Conservation (phyloP, 2,329 filamentous ascomycete genomes). For the Blastomyces silverae region DNA sequence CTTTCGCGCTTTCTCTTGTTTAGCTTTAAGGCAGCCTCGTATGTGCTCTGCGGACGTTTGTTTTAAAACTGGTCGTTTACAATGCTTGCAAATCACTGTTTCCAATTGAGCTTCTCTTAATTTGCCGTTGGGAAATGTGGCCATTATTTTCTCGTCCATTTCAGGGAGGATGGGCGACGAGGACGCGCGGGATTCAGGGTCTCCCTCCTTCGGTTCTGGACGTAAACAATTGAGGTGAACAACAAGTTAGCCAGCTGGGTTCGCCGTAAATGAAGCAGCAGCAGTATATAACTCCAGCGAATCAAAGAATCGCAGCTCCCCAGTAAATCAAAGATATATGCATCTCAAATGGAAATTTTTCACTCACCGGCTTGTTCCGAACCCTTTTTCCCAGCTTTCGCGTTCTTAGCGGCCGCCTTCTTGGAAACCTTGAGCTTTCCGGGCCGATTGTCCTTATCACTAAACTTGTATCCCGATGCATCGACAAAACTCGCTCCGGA, state of each 20-base stretch:
- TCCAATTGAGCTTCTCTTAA: slow-evolving; percentile 75
- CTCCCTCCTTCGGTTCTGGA: slow-evolving; percentile 22
- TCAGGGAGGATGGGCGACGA: slow-evolving; percentile 44
- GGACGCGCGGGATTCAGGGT: slow-evolving; percentile 30
- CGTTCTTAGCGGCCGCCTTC: slow-evolving; percentile 25
- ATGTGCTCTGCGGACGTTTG: slow-evolving; percentile 72
- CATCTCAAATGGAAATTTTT: background rate
- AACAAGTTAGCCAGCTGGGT: background rate
- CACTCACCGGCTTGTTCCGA: slow-evolving; percentile 26
- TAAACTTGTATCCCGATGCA: slow-evolving; percentile 43
- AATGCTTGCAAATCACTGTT: slow-evolving; percentile 83
- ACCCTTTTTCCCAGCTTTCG: slow-evolving; percentile 32
- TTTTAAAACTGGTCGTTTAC: slow-evolving; percentile 78
- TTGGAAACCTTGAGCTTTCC: slow-evolving; percentile 44
- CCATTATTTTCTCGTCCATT: slow-evolving; percentile 67
- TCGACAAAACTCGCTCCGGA: slow-evolving; percentile 36
- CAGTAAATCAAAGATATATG: background rate
- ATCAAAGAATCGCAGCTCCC: background rate
- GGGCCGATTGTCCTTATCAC: slow-evolving; percentile 40
- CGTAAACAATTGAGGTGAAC: slow-evolving; percentile 4
- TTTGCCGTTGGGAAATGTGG: slow-evolving; percentile 73
- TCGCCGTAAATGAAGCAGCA: background rate
- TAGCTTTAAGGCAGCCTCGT: slow-evolving; percentile 72
- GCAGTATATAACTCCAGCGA: background rate
- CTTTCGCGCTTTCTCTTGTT: slow-evolving; percentile 71